phyloP scores from a whole-genome alignment of 2,329 filamentous ascomycete species.

The Exutisphaerella laricina region DNA sequence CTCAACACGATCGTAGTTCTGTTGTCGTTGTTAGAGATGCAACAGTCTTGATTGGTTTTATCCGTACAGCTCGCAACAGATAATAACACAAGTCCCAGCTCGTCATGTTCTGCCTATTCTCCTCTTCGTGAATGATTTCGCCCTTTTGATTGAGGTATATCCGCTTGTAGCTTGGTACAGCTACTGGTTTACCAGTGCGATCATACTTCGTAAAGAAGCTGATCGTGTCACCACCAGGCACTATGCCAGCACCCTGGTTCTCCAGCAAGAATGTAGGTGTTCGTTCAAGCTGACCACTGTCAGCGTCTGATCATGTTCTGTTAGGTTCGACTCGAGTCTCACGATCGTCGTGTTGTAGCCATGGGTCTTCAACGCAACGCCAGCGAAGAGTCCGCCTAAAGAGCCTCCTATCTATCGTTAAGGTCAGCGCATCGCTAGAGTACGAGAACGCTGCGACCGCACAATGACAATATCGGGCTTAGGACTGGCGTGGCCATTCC shows the following conservation, averaged over 20 bases:
- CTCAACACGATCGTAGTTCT: constrained; percentile 40
- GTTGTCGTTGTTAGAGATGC: not conserved
- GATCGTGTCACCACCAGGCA: constrained; percentile 42
- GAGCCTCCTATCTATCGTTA: constrained; percentile 26
- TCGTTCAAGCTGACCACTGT: constrained; percentile 34
- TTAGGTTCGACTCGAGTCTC: not conserved
- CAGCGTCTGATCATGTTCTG: not conserved
- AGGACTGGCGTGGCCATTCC: not conserved
- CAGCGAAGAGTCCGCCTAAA: constrained; percentile 27
- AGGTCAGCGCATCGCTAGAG: not conserved
- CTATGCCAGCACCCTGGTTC: constrained; percentile 45
- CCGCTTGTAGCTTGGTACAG: constrained; percentile 25
- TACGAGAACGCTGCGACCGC: not conserved
- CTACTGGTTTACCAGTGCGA: constrained; percentile 32
- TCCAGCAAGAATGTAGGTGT: constrained; percentile 39
- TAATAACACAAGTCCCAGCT: constrained; percentile 45
- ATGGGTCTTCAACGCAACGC: constrained; percentile 25
- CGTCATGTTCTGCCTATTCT: constrained; percentile 43
- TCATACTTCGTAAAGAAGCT: constrained; percentile 42
- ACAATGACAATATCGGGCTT: constrained; percentile 26
- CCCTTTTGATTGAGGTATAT: constrained; percentile 26
- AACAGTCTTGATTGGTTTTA: not conserved
- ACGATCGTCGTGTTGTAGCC: constrained; percentile 26
- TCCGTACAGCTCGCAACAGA: constrained; percentile 35
- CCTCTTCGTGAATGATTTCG: constrained; percentile 25